A percentile compares a stretch with the other conserved stretches of the same genome.
Evolutionary conservation across 2,329 filamentous ascomycete species (phyloP).

Genomic region (Trichoderma atrobrunneum): DNA sequence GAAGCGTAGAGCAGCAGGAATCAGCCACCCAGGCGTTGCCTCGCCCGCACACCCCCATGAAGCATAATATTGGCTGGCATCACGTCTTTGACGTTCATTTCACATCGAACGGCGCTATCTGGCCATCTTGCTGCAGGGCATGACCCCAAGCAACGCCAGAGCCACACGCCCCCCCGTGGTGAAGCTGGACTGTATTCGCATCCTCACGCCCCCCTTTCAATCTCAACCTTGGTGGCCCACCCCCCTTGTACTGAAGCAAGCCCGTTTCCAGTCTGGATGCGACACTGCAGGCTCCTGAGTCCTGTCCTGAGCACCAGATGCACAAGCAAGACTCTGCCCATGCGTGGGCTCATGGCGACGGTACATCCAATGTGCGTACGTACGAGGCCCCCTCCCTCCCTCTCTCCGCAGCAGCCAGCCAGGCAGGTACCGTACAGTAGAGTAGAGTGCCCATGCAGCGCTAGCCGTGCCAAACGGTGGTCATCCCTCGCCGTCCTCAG

Average conservation of each 20-base stretch:
- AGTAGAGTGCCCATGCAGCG: slow-evolving; percentile 23
- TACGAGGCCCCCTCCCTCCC: slow-evolving; percentile 27
- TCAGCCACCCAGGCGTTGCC: not conserved
- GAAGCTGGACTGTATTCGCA: not conserved
- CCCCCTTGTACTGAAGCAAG: not conserved
- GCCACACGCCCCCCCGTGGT: not conserved
- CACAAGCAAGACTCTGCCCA: not conserved
- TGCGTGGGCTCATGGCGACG: not conserved
- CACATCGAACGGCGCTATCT: slow-evolving; percentile 10
- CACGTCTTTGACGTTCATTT: not conserved
- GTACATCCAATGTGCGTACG: not conserved
- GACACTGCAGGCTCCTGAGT: slow-evolving; percentile 25
- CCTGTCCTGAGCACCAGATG: not conserved
- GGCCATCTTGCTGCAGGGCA: slow-evolving; percentile 29
- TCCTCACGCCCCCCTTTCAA: not conserved
- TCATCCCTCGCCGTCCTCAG: not conserved
- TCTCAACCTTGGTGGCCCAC: not conserved
- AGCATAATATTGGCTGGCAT: not conserved
- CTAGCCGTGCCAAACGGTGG: slow-evolving; percentile 20
- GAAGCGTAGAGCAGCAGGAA: not conserved
- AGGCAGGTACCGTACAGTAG: slow-evolving; percentile 29
- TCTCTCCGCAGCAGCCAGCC: slow-evolving; percentile 28
- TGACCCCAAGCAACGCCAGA: slow-evolving; percentile 14
- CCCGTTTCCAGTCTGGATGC: slow-evolving; percentile 10
- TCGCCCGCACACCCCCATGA: not conserved